Base-by-base conservation (phyloP, 176 grass and related monocot species). In the Rhynchospora breviuscula region DNA sequence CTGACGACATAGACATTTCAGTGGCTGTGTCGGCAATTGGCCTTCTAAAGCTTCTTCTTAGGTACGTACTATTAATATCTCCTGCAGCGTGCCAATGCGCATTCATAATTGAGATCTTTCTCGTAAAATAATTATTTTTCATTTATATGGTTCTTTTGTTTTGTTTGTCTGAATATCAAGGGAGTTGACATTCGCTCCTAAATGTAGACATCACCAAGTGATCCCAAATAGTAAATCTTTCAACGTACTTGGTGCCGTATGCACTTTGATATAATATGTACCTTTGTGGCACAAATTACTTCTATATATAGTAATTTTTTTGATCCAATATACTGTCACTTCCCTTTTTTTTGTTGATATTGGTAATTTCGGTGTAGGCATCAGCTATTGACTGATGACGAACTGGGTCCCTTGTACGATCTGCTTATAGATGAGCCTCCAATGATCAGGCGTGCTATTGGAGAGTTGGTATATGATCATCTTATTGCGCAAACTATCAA, bases 351-450 rank as follows among this genome's bases (percentile, higher is more conserved):
- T 80, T 29, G 57, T 31, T 70, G 15, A 35, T 44, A 62, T 19
- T 43, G 14, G 46, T 81, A 51, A 19, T 54, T 69, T 54, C 84
- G 78, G 89, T 91, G 71, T 91, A 98, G 96, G 88, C 96, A 98
- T 89, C 96, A 98, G 69, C 88, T 98, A 84, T 84, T 98, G 85
- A 91, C 92, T 22, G 96, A 95, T 78, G 96, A 98, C 80, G 93
- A 98, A 85, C 82, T 98, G 83, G 96, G 96, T 18, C 96, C 96
- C 19, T 86, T 98, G 8, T 95, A 98, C 58, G 96, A 98, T 98
- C 88, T 98, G 80, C 96, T 98, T 71, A 98, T 98, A 81, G 96
- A 98, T 56, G 96, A 98, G 47, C 96, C 96, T 91, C 93, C 96
- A 40, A 72, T 95, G 89, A 98, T 98, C 46, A 95, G 96, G 89